Percentiles rank a stretch among this genome's conserved stretches.
These are phyloP conservation scores for Comarum palustre DNA, from an alignment of 306 rosid genomes.

Conservation along the genomic window DNA sequence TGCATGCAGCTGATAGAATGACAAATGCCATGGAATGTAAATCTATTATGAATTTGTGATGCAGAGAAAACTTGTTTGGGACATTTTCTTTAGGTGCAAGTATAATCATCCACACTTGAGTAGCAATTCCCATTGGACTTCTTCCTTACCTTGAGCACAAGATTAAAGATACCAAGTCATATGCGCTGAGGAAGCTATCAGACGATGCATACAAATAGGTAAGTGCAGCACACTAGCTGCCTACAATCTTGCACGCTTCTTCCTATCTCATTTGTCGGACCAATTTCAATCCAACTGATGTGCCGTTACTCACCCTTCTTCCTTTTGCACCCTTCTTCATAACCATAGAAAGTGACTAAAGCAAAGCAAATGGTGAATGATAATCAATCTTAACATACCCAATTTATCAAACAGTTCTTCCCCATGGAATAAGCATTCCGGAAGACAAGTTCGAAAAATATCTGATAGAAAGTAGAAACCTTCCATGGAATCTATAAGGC, in stretches of 20 bases:
- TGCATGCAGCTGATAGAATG: constrained; percentile 71
- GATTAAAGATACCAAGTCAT: neutral
- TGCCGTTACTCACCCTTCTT: too few species aligned
- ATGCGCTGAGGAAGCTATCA: too few species aligned
- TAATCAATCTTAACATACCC: too few species aligned
- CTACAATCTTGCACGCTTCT: neutral
- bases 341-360: too few species aligned
- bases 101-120: neutral
- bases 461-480: too few species aligned
- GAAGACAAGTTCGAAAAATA: neutral
- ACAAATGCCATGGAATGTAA: constrained; percentile 24
- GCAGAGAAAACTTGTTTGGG: neutral
- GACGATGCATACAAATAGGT: neutral
- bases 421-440: neutral
- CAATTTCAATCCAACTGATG: too few species aligned
- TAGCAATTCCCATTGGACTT: neutral
- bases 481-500: neutral
- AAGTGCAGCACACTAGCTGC: neutral
- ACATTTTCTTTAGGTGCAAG: neutral
- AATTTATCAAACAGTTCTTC: too few species aligned
- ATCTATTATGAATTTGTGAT: neutral
- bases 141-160: neutral
- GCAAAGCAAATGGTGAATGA: too few species aligned
- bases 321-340: too few species aligned
- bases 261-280: too few species aligned